Percentiles rank a stretch among this genome's conserved stretches.
These are phyloP conservation scores for Diaporthe vexans DNA, from an alignment of 2,329 filamentous ascomycete species.

Conservation along the genomic window DNA sequence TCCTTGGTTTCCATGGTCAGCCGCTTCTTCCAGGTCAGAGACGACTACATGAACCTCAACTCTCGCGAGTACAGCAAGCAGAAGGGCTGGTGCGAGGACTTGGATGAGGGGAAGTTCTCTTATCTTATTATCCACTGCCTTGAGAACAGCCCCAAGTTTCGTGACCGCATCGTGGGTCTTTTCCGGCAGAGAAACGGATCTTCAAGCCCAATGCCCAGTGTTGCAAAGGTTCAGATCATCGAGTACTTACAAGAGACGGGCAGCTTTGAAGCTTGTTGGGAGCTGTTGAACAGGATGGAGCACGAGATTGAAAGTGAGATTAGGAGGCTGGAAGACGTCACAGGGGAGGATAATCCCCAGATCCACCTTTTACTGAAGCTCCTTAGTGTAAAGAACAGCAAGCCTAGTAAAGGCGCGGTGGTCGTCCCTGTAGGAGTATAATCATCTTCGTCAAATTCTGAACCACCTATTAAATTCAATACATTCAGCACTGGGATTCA, in stretches of 20 bases:
- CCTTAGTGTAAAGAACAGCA: background rate
- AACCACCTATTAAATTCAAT: no score
- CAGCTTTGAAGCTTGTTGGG: constrained; percentile 15
- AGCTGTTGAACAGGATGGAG: constrained; percentile 4
- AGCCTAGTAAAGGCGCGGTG: background rate
- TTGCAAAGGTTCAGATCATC: constrained; percentile 12
- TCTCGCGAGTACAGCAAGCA: background rate
- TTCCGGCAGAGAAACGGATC: constrained; percentile 16
- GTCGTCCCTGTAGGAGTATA: background rate
- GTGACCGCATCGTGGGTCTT: constrained; percentile 15
- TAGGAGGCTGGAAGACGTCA: background rate
- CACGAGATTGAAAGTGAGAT: background rate
- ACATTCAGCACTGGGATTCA: no score
- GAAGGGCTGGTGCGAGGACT: constrained; percentile 25
- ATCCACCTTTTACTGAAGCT: constrained; percentile 14
- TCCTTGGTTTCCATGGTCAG: constrained; percentile 2
- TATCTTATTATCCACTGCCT: constrained; percentile 16
- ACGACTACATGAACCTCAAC: constrained; percentile 28
- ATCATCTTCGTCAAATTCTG: no score
- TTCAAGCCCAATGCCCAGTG: background rate
- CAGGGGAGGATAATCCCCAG: constrained; percentile 15
- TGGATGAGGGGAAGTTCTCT: constrained; percentile 25
- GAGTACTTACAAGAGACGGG: constrained; percentile 6
- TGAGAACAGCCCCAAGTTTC: background rate
- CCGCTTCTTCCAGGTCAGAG: constrained; percentile 22